phyloP scores from a whole-genome alignment of 371 early-diverging fungal genomes.

The Actinomucor elegans region DNA sequence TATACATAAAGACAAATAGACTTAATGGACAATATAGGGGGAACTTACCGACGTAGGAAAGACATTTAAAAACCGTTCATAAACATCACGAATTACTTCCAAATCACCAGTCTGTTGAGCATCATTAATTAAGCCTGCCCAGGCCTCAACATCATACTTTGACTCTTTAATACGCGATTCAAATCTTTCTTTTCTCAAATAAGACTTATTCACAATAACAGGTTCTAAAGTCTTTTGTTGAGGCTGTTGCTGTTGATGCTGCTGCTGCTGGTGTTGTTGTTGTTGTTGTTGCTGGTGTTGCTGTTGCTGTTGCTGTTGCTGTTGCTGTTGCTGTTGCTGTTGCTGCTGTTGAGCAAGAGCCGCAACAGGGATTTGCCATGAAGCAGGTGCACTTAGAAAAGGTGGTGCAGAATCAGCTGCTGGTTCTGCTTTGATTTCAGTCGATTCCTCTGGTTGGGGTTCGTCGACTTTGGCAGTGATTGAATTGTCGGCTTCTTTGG shows the following conservation, averaged over 20 bases:
- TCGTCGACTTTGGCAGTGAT: no score
- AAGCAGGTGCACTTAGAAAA: constrained; percentile 45
- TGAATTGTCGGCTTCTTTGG: no score
- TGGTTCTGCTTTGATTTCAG: not conserved
- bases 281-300: constrained; percentile 10
- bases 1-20: no score
- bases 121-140: constrained; percentile 63
- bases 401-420: not conserved
- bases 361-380: constrained; percentile 58
- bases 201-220: constrained; percentile 24
- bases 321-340: constrained; percentile 13
- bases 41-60: constrained; percentile 88
- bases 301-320: constrained; percentile 8
- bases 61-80: constrained; percentile 70
- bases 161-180: constrained; percentile 56
- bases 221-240: not conserved
- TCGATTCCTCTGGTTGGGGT: not conserved
- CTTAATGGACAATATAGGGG: not conserved
- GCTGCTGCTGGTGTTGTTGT: no score
- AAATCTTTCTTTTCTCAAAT: constrained; percentile 47
- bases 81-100: constrained; percentile 65
- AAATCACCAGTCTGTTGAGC: constrained; percentile 60
- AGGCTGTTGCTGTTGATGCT: no score
- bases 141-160: constrained; percentile 70
- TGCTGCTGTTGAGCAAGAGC: constrained; percentile 34